These are phyloP conservation scores for Sarocladium kiliense DNA, from an alignment of 2,329 filamentous ascomycete genomes.

Conservation along the genomic window DNA sequence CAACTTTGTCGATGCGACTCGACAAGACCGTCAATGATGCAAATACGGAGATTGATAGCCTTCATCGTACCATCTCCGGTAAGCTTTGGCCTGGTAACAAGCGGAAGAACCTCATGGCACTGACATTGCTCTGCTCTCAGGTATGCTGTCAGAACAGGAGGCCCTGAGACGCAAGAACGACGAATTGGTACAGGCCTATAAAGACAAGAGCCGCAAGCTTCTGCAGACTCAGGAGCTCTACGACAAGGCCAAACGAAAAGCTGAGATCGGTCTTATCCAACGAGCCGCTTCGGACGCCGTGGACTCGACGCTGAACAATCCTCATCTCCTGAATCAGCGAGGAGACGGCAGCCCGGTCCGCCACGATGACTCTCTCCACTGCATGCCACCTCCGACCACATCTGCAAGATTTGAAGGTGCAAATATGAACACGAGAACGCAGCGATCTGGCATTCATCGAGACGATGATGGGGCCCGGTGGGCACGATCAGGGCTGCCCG, in stretches of 20 bases:
- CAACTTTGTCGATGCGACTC: slow-evolving; percentile 57
- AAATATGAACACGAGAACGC: slow-evolving; percentile 14
- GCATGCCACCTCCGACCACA: slow-evolving; percentile 13
- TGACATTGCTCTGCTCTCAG: slow-evolving; percentile 21
- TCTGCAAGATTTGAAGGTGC: slow-evolving; percentile 15
- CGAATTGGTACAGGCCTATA: slow-evolving; percentile 60
- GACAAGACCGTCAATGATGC: slow-evolving; percentile 72
- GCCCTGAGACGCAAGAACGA: slow-evolving; percentile 65
- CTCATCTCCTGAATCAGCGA: slow-evolving; percentile 10
- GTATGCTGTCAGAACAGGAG: slow-evolving; percentile 57
- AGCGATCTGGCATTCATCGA: slow-evolving; percentile 12
- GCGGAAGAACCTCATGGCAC: no score
- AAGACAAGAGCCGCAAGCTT: slow-evolving; percentile 66
- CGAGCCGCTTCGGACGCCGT: slow-evolving; percentile 44
- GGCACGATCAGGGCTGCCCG: slow-evolving; percentile 12
- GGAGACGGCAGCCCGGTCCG: not conserved
- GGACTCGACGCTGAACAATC: slow-evolving; percentile 20
- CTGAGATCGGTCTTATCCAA: slow-evolving; percentile 49
- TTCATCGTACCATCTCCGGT: slow-evolving; percentile 64
- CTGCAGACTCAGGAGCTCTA: slow-evolving; percentile 63
- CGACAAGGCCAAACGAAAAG: slow-evolving; percentile 53
- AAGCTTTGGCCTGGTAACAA: not conserved
- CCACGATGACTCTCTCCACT: not conserved
- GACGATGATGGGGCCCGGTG: slow-evolving; percentile 15
- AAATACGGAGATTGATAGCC: slow-evolving; percentile 62